Evolutionary conservation across 345 rosid species (phyloP), one percentile per base, ranked within the genome.

Genomic region (Salix dunnii): DNA sequence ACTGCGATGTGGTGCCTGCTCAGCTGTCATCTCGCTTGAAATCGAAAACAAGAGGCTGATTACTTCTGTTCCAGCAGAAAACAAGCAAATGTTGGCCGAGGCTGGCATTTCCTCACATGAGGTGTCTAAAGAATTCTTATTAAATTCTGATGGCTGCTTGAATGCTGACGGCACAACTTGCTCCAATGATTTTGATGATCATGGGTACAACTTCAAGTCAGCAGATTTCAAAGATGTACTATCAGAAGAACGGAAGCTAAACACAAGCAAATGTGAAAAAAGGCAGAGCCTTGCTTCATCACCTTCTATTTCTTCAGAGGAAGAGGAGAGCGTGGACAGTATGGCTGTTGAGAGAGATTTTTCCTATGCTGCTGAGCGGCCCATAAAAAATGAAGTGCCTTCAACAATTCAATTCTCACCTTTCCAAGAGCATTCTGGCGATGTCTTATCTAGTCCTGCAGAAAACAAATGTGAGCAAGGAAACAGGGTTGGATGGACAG

Each of bases 1-100:
- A 25, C n/a, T 81, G 61, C 71, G 28, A 74, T 81, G 84, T 51
- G 81, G 84, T 38, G 61, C 81, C 64, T 81, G 84, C 78, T 81
- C 76, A n/a, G 55, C 18, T 20, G 35, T 77, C 6, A n/a, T 65
- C 38, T 61, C 35, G 27, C 16, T 81, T 13, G 48, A 74, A 64
- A 63, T 71, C 30, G 12, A 36, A 40, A 81, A 40, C 68, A 81
- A 74, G 53, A 73, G 62, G 76, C 69, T 77, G 71, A 25, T 70
- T 27, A 60, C 66, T 35, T 63, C 81, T 27, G 55, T 31, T 77
- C 68, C 71, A n/a, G 77, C 1, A 11, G 67, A 73, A 43, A 49
- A 36, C 18, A 33, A 70, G 70, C 67, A 5, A 18, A 31, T 60
- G 21, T 20, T 79, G 31, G 53, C 20, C 16, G 61, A 77, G 33